Percentiles rank a stretch among this genome's conserved stretches.
Conservation (phyloP, 306 rosid species). For the Arachis hypogaea region DNA sequence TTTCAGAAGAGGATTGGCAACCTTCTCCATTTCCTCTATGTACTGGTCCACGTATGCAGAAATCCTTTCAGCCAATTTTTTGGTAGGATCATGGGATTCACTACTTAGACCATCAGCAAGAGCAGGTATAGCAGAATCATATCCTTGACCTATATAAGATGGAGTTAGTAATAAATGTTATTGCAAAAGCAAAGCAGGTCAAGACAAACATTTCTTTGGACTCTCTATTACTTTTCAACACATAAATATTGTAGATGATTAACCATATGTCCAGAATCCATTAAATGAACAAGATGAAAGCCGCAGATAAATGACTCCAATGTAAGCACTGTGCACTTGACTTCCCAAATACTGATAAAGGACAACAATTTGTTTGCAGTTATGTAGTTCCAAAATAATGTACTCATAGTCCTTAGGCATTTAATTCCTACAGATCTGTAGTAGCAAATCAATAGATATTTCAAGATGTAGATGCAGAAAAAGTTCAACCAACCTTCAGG, state of each 20-base stretch:
- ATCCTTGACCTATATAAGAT: conserved; percentile 75
- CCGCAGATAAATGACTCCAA: not conserved
- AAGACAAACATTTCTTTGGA: not conserved
- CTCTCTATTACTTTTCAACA: not conserved
- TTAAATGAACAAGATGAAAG: not conserved
- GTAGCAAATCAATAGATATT: conserved; percentile 31
- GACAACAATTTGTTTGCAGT: conserved; percentile 6
- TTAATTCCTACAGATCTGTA: conserved; percentile 12
- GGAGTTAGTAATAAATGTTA: conserved; percentile 3
- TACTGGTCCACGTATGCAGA: conserved; percentile 71
- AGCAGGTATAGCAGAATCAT: conserved; percentile 68
- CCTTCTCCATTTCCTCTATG: conserved; percentile 96
- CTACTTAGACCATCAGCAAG: conserved; percentile 66
- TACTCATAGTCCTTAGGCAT: conserved; percentile 17
- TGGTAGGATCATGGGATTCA: conserved; percentile 61
- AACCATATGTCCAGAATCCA: not conserved
- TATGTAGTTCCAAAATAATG: conserved; percentile 25
- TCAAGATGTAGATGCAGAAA: conserved; percentile 21
- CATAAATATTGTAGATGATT: not conserved
- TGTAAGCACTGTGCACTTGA: not conserved
- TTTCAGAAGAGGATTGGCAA: conserved; percentile 37
- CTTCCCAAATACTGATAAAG: conserved; percentile 11
- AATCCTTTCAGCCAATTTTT: conserved; percentile 65
- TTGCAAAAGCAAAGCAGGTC: not conserved
- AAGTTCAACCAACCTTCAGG: conserved; percentile 79